These are phyloP conservation scores for Phytophthora syringae DNA, from an alignment of 352 stramenopile species.

Conservation along the genomic window DNA sequence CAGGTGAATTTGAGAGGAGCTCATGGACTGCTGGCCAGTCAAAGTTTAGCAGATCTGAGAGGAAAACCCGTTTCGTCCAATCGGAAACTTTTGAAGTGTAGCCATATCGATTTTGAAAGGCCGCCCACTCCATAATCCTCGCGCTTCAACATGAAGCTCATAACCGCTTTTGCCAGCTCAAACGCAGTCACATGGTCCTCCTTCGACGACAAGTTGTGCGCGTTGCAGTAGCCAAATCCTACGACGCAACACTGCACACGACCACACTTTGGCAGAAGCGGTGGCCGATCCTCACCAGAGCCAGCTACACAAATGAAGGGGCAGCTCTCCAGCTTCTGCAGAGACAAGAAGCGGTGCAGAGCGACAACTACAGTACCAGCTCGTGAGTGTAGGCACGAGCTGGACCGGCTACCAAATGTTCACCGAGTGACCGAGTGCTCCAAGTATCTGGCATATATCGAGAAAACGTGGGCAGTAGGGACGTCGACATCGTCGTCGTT, in stretches of 20 bases:
- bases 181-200: constrained; percentile 21
- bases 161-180: constrained; percentile 20
- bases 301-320: constrained; percentile 30
- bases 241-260: constrained; percentile 21
- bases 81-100: background rate
- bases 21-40: constrained; percentile 39
- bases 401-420: constrained; percentile 85
- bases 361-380: constrained; percentile 67
- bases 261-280: constrained; percentile 35
- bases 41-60: constrained; percentile 34
- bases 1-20: background rate
- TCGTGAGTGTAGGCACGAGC: constrained; percentile 78
- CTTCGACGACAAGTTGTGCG: constrained; percentile 23
- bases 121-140: constrained; percentile 12
- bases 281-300: constrained; percentile 29
- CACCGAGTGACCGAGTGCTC: constrained; percentile 75
- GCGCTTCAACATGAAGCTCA: constrained; percentile 31
- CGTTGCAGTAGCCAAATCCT: constrained; percentile 18
- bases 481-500: constrained; percentile 78
- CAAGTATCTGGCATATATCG: constrained; percentile 76
- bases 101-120: constrained; percentile 22
- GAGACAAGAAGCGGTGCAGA: constrained; percentile 26
- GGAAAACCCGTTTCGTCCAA: constrained; percentile 2
- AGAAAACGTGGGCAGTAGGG: constrained; percentile 51
- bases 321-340: no score